phyloP scores from a whole-genome alignment of 2,329 filamentous ascomycete genomes.

The Colletotrichum viniferum region DNA sequence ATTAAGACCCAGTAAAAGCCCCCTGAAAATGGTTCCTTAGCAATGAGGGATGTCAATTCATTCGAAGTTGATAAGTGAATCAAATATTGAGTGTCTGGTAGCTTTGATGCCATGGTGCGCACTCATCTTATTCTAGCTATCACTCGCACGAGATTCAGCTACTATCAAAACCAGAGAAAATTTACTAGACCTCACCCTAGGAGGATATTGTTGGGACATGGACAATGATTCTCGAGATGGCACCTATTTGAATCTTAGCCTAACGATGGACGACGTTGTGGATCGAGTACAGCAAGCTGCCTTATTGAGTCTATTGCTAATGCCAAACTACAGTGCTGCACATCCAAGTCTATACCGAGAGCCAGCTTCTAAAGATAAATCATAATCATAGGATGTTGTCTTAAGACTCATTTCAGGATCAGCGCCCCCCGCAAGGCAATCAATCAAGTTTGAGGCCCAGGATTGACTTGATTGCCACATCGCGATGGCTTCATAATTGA shows the following conservation, averaged over 20 bases:
- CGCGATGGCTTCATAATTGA: too few relatives aligned
- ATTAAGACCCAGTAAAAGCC: background rate
- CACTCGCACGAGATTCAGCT: fast-evolving
- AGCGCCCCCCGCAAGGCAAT: too few relatives aligned
- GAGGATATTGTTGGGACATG: background rate
- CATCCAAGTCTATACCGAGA: background rate
- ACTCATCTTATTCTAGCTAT: background rate
- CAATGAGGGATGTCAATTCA: background rate
- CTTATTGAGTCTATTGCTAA: background rate
- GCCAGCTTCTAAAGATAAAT: background rate
- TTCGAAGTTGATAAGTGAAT: background rate
- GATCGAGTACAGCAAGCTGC: background rate
- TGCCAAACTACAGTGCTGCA: background rate
- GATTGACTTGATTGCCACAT: too few relatives aligned
- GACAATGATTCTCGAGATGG: background rate
- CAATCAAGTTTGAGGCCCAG: too few relatives aligned
- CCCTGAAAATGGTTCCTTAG: background rate
- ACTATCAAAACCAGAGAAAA: fast-evolving
- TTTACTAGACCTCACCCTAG: background rate
- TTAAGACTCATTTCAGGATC: background rate
- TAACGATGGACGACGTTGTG: background rate
- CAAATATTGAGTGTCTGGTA: fast-evolving
- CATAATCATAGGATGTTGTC: background rate
- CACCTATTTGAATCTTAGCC: background rate
- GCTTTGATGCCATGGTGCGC: background rate